phyloP scores from a whole-genome alignment of 768 basidiomycete species.

The Tricholoma hemisulphureum region DNA sequence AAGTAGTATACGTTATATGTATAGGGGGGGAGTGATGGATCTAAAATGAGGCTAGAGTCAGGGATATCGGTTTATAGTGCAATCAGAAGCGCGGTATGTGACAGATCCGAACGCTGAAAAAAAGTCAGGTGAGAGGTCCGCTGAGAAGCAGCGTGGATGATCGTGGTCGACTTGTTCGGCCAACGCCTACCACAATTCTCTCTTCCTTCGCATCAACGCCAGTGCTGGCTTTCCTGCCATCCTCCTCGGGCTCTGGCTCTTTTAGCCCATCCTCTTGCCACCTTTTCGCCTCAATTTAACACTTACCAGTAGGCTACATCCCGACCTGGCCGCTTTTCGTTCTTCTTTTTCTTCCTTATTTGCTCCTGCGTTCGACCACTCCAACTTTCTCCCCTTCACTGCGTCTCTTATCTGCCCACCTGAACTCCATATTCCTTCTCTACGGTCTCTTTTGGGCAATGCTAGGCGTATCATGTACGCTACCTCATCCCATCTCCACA shows the following conservation, averaged over 20 bases:
- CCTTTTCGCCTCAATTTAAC: slow-evolving; percentile 10
- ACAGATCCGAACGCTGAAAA: slow-evolving; percentile 21
- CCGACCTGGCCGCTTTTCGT: slow-evolving; percentile 16
- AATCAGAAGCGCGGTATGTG: slow-evolving; percentile 15
- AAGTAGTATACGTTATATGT: no score
- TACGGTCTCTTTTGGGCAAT: slow-evolving; percentile 43
- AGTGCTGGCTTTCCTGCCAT: neutral
- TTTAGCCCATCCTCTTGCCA: neutral
- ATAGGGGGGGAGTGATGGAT: slow-evolving; percentile 13
- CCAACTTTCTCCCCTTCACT: slow-evolving; percentile 11
- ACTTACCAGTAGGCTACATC: slow-evolving; percentile 10
- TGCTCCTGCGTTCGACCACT: neutral
- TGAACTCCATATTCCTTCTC: slow-evolving; percentile 28
- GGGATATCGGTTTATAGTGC: slow-evolving; percentile 11
- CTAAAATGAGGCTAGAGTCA: slow-evolving; percentile 6
- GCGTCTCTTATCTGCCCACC: slow-evolving; percentile 21
- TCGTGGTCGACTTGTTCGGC: slow-evolving; percentile 3
- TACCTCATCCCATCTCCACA: slow-evolving; percentile 46
- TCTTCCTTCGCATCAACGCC: neutral
- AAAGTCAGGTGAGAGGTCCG: slow-evolving; percentile 15
- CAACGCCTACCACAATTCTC: slow-evolving; percentile 8
- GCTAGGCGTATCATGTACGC: slow-evolving; percentile 61
- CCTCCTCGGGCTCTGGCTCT: neutral
- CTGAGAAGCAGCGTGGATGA: slow-evolving; percentile 13
- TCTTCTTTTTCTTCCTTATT: slow-evolving; percentile 18